Evolutionary conservation across 2,329 filamentous ascomycete species (phyloP), one percentile per base, ranked within the genome.

Genomic region (Aspergillus carbonarius): DNA sequence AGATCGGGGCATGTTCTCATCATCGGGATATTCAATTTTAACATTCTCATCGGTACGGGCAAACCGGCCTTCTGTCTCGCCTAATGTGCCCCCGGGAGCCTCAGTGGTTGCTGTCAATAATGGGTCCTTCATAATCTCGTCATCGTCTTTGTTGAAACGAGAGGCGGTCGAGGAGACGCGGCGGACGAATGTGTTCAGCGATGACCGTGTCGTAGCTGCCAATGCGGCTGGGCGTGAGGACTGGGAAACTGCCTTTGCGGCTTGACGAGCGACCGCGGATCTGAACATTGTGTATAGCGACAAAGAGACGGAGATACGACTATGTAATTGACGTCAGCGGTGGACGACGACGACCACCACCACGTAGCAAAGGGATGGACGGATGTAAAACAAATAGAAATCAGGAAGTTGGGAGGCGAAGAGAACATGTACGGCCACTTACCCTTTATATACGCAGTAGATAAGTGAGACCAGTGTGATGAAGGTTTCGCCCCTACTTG

Each of bases 11-110:
- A 95, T 83, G 60, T 92, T 85, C 57, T 84, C 78, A 69, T 92
- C 89, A 37, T 85, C 84, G 0, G 91, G 92, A 71, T 96, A 92
- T 74, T 92, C 86, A 62, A 95, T 87, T 39, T 86, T 85, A 61
- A 96, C 88, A 56, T 82, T 85, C 51, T 92, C 84, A 70, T 96
- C 90, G 9, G 91, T 96, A 70, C 91, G 88, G 15, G 92, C 90
- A 72, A 88, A 90, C 60, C 85, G 81, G 55, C 91, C 90, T 71
- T 86, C 84, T 58, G 85, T 81, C 5, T 72, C 68, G 5, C 70
- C 70, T 1, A 70, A 64, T 2, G 70, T 65, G 7, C 68, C 72
- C 15, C 66, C 62, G 0, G 69, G 70, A 9, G 74, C 73, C 17
- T 67, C 68, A 17, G 69, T 71, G 13, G 71, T 74, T 9, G 71